Conservation (phyloP, 306 rosid genomes). For the Cucurbita pepo region DNA sequence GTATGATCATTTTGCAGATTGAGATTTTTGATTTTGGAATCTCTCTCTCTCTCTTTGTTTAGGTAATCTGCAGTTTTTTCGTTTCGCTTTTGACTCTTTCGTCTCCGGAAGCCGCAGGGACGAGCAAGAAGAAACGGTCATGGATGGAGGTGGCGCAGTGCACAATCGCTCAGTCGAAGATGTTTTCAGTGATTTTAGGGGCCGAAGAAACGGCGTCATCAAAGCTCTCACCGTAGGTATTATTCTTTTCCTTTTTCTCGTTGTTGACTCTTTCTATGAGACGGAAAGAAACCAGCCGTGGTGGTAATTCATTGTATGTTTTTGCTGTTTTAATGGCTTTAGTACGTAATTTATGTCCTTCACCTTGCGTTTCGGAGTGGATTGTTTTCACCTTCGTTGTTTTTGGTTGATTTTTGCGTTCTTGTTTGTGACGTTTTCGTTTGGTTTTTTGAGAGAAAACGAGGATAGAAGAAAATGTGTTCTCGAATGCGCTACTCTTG, state of each 20-base stretch:
- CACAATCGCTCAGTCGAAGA: constrained; percentile 86
- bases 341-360: not conserved
- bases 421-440: not conserved
- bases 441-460: not conserved
- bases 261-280: not conserved
- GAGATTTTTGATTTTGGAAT: not conserved
- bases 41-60: not conserved
- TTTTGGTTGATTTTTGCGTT: not conserved
- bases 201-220: constrained; percentile 64
- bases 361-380: not conserved
- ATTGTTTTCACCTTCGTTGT: not conserved
- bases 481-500: not conserved
- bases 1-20: not conserved
- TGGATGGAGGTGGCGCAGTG: constrained; percentile 44
- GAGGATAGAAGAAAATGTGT: not conserved
- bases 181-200: constrained; percentile 86
- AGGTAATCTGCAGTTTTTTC: not conserved
- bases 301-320: not conserved
- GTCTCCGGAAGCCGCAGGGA: not conserved
- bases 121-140: not conserved
- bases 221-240: constrained; percentile 80
- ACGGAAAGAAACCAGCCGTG: not conserved
- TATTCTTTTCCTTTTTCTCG: not conserved
- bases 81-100: not conserved
- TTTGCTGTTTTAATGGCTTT: not conserved